Evolutionary conservation across 306 rosid genomes (phyloP).

Genomic region (Malus sieversii): DNA sequence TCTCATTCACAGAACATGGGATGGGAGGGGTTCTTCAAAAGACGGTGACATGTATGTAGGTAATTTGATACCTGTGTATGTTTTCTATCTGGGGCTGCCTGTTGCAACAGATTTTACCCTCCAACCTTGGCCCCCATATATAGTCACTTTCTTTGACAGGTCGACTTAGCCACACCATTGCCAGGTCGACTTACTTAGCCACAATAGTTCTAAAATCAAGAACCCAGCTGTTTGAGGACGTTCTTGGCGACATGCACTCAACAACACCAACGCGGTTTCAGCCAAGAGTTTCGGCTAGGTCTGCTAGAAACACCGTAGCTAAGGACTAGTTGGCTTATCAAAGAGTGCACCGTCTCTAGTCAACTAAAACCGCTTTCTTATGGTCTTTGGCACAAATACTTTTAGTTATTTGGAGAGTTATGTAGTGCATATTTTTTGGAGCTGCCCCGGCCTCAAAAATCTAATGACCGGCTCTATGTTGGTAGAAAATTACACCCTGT

Average conservation of each 20-base stretch:
- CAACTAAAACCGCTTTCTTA: background rate
- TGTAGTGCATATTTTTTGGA: background rate
- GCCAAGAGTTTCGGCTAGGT: background rate
- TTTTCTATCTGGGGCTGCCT: background rate
- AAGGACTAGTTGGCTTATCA: background rate
- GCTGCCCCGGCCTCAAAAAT: background rate
- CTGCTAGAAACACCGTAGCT: background rate
- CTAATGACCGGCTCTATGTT: background rate
- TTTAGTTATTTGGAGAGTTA: background rate
- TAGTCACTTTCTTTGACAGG: background rate
- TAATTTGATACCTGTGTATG: background rate
- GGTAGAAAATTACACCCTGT: background rate
- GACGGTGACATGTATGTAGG: conserved; percentile 21
- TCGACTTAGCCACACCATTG: background rate
- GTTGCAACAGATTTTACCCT: background rate
- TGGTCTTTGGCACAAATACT: background rate
- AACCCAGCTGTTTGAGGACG: background rate
- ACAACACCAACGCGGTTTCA: background rate
- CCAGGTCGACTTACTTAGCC: background rate
- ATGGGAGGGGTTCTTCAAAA: conserved; percentile 11
- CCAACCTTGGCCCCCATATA: background rate
- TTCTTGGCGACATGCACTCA: background rate
- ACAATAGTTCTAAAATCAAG: background rate
- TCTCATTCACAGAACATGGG: conserved; percentile 67
- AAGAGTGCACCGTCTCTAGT: background rate